These are phyloP conservation scores for Discostella stelligera DNA, from an alignment of 352 stramenopile genomes.

Conservation along the genomic window DNA sequence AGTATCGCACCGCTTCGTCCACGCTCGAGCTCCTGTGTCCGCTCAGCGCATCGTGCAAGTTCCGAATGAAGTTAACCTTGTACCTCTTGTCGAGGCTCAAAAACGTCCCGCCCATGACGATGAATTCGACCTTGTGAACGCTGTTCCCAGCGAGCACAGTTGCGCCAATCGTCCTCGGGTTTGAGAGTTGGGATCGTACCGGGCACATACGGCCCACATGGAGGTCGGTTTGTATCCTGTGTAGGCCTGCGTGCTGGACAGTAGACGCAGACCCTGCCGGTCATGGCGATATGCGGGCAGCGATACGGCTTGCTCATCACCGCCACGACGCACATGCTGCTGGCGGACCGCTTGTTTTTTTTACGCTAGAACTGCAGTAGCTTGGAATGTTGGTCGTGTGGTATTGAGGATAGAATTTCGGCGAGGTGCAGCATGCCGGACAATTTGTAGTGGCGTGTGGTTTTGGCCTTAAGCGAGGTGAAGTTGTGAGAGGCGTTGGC, in stretches of 20 bases:
- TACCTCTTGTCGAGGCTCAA: constrained; percentile 91
- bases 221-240: constrained; percentile 96
- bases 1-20: constrained; percentile 91
- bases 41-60: constrained; percentile 93
- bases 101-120: constrained; percentile 98
- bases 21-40: constrained; percentile 89
- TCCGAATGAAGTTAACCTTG: constrained; percentile 95
- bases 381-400: constrained; percentile 89
- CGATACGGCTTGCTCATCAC: constrained; percentile 97
- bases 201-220: constrained; percentile 92
- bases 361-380: constrained; percentile 90
- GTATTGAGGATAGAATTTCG: constrained; percentile 94
- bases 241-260: constrained; percentile 94
- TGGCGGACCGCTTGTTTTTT: constrained; percentile 93
- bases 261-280: constrained; percentile 95
- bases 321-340: constrained; percentile 93
- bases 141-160: constrained; percentile 84
- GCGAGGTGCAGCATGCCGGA: constrained; percentile 91
- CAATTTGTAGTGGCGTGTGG: constrained; percentile 89
- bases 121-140: constrained; percentile 97
- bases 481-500: constrained; percentile 89
- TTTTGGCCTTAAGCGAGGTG: constrained; percentile 90
- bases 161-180: constrained; percentile 90
- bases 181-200: constrained; percentile 94
- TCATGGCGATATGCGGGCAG: constrained; percentile 97